These are phyloP conservation scores for Psidium guajava DNA, from an alignment of 345 rosid genomes.

Conservation along the genomic window DNA sequence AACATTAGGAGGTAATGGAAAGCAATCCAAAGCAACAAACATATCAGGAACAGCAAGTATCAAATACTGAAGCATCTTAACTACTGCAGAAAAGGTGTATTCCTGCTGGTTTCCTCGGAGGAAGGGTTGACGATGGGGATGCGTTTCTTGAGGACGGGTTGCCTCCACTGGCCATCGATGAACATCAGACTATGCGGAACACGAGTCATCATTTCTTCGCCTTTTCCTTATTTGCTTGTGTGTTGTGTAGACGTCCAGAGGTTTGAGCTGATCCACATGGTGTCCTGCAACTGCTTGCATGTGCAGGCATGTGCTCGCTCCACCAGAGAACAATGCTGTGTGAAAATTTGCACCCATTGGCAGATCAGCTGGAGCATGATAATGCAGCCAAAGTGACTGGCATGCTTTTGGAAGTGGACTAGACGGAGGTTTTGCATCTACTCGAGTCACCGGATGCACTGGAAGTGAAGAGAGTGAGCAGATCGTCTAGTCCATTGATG, in stretches of 20 bases:
- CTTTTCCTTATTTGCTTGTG: too few species aligned
- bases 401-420: conserved; percentile 86
- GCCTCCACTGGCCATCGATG: conserved; percentile 85
- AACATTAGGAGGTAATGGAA: conserved; percentile 77
- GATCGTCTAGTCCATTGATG: too few species aligned
- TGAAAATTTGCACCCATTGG: conserved; percentile 58
- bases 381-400: conserved; percentile 70
- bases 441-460: conserved; percentile 60
- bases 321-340: too few species aligned
- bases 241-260: too few species aligned
- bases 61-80: conserved; percentile 89
- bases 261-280: too few species aligned
- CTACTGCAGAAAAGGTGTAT: conserved; percentile 73
- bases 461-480: background rate
- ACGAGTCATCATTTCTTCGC: background rate
- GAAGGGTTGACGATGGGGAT: conserved; percentile 73
- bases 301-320: too few species aligned
- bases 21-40: conserved; percentile 90
- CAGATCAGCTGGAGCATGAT: conserved; percentile 59
- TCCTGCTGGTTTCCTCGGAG: conserved; percentile 80
- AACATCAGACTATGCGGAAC: conserved; percentile 14
- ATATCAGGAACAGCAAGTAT: conserved; percentile 87
- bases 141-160: conserved; percentile 53
- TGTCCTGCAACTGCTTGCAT: too few species aligned
- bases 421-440: conserved; percentile 69